phyloP scores from a whole-genome alignment of 78 protist genomes.

The Emiliania huxleyi region DNA sequence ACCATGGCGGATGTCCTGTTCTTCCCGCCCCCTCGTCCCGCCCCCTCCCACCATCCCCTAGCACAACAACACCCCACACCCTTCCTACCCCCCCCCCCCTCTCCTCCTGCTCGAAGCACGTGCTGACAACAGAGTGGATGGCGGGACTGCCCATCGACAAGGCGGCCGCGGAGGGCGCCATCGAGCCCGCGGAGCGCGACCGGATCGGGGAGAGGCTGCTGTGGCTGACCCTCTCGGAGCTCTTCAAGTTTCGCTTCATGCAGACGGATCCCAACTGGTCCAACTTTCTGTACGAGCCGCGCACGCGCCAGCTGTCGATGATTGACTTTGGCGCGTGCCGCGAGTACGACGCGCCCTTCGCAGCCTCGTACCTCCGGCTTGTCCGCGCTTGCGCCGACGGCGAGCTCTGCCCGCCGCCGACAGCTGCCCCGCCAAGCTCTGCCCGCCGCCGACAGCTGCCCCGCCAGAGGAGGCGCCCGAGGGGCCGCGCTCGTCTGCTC shows the following conservation, averaged over 20 bases:
- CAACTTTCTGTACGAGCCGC: slow-evolving; percentile 77
- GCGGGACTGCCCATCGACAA: neutral
- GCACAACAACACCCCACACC: no score
- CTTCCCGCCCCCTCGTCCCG: no score
- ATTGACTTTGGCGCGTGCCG: slow-evolving; percentile 89
- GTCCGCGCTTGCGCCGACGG: slow-evolving; percentile 67
- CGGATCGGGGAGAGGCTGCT: slow-evolving; percentile 30
- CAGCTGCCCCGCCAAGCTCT: no score
- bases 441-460: slow-evolving; percentile 47
- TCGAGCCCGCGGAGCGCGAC: slow-evolving; percentile 25
- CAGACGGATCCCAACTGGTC: slow-evolving; percentile 87
- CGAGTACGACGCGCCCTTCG: slow-evolving; percentile 48
- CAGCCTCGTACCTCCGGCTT: slow-evolving; percentile 65
- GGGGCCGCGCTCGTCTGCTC: neutral
- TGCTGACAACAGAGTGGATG: slow-evolving; percentile 58
- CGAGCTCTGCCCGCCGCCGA: no score
- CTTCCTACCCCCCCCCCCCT: no score
- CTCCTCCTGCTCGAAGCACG: no score
- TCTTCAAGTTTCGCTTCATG: slow-evolving; percentile 72
- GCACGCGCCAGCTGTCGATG: slow-evolving; percentile 32
- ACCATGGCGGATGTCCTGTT: no score
- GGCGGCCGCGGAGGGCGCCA: neutral
- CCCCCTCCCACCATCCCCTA: no score
- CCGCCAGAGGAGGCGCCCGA: neutral
- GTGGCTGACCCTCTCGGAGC: slow-evolving; percentile 67